Evolutionary conservation across 805 yeast species (phyloP).

Genomic region (Groenewaldozyma salmanticensis): DNA sequence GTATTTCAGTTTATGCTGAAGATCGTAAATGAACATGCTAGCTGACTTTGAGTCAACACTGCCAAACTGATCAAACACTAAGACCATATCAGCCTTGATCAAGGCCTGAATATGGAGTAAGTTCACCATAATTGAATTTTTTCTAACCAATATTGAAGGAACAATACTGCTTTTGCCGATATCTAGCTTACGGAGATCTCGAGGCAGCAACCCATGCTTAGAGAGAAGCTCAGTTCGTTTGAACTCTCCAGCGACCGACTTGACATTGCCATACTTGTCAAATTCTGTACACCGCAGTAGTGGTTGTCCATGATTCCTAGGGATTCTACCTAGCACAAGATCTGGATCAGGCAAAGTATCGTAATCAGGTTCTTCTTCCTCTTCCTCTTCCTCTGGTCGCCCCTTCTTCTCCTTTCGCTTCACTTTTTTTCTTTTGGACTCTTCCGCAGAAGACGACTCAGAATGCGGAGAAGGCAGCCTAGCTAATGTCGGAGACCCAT

Average conservation of each 20-base stretch:
- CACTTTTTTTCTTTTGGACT: too few relatives aligned
- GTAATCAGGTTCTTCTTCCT: too few relatives aligned
- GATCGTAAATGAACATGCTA: constrained; percentile 71
- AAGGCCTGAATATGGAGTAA: constrained; percentile 83
- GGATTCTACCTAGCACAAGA: constrained; percentile 16
- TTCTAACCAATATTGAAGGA: constrained; percentile 78
- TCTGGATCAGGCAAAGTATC: constrained; percentile 7
- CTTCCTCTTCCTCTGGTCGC: too few relatives aligned
- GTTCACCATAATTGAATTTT: constrained; percentile 68
- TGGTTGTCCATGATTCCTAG: constrained; percentile 17
- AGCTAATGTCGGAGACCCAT: too few relatives aligned
- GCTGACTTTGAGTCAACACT: constrained; percentile 52
- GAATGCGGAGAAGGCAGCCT: too few relatives aligned
- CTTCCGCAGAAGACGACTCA: too few relatives aligned
- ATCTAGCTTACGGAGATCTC: constrained; percentile 87
- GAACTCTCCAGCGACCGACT: constrained; percentile 60
- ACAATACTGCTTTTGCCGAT: constrained; percentile 73
- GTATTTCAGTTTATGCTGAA: constrained; percentile 55
- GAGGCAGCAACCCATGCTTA: constrained; percentile 70
- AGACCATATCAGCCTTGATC: constrained; percentile 67
- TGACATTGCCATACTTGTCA: constrained; percentile 57
- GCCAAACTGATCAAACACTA: constrained; percentile 71
- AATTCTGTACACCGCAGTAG: constrained; percentile 75
- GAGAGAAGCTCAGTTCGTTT: constrained; percentile 64
- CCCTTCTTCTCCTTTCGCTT: too few relatives aligned